phyloP scores from a whole-genome alignment of 257 asterid species.

The Eucommia ulmoides region DNA sequence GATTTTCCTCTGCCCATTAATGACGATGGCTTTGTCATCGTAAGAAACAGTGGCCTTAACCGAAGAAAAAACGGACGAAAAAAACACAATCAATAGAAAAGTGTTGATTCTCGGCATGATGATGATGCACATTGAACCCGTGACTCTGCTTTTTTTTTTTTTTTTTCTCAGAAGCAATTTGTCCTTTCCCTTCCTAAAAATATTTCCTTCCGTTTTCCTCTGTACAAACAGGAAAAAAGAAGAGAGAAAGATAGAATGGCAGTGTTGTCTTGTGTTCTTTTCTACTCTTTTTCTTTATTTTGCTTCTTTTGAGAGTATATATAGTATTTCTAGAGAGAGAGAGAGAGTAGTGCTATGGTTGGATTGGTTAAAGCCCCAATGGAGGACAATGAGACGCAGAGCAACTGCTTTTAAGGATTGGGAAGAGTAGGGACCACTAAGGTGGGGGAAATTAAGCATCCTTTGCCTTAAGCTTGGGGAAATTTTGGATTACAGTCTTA shows the following conservation, averaged over 20 bases:
- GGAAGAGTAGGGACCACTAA: no score
- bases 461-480: no score
- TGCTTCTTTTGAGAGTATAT: constrained; percentile 9
- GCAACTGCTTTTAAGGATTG: no score
- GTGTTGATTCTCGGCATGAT: constrained; percentile 12
- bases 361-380: no score
- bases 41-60: constrained; percentile 36
- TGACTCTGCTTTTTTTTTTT: not conserved
- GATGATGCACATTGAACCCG: constrained; percentile 15
- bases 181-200: not conserved
- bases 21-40: constrained; percentile 49
- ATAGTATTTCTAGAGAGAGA: no score
- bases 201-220: not conserved
- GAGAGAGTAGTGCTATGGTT: no score
- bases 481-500: no score
- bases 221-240: not conserved
- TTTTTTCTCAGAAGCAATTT: not conserved
- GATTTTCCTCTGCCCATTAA: constrained; percentile 40
- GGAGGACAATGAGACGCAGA: no score
- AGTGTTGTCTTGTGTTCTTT: not conserved
- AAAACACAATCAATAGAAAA: constrained; percentile 4
- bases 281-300: not conserved
- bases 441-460: no score
- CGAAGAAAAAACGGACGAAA: constrained; percentile 15
- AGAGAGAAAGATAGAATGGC: not conserved